These are phyloP conservation scores for Kwoniella botswanensis DNA, from an alignment of 768 basidiomycete genomes.

Conservation along the genomic window DNA sequence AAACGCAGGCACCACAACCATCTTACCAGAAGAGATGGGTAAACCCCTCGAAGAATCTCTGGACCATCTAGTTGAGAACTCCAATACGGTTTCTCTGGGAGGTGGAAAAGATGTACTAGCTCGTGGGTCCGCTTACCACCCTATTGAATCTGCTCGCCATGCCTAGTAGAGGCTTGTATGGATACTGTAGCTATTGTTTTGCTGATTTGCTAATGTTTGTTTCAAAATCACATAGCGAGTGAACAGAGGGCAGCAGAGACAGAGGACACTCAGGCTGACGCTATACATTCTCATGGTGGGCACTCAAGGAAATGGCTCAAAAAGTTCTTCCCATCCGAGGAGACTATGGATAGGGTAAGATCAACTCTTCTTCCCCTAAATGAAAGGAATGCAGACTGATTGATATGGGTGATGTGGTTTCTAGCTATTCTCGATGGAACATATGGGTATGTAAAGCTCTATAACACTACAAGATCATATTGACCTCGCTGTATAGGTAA, in stretches of 20 bases:
- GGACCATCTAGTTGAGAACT: constrained; percentile 41
- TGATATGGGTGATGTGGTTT: too few relatives aligned
- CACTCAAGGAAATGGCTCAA: constrained; percentile 45
- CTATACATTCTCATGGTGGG: constrained; percentile 43
- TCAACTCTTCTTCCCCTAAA: background rate
- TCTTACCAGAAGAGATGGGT: constrained; percentile 40
- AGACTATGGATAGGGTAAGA: constrained; percentile 54
- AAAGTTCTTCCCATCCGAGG: constrained; percentile 48
- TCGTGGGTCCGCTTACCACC: constrained; percentile 21
- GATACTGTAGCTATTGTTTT: too few relatives aligned
- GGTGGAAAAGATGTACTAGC: constrained; percentile 33
- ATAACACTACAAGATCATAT: too few relatives aligned
- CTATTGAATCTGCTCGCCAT: too few relatives aligned
- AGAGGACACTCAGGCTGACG: constrained; percentile 27
- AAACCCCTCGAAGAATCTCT: constrained; percentile 48
- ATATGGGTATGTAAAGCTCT: too few relatives aligned
- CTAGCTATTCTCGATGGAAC: constrained; percentile 57
- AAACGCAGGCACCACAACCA: constrained; percentile 31
- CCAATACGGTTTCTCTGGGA: constrained; percentile 8
- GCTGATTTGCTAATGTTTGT: background rate
- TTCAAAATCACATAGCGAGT: constrained; percentile 20
- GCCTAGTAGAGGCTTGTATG: too few relatives aligned
- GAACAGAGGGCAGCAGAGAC: constrained; percentile 21
- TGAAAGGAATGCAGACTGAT: background rate
- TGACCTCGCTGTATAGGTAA: too few relatives aligned